These are phyloP conservation scores for Lophiostoma macrostomum DNA, from an alignment of 495 filamentous ascomycete genomes.

Conservation along the genomic window DNA sequence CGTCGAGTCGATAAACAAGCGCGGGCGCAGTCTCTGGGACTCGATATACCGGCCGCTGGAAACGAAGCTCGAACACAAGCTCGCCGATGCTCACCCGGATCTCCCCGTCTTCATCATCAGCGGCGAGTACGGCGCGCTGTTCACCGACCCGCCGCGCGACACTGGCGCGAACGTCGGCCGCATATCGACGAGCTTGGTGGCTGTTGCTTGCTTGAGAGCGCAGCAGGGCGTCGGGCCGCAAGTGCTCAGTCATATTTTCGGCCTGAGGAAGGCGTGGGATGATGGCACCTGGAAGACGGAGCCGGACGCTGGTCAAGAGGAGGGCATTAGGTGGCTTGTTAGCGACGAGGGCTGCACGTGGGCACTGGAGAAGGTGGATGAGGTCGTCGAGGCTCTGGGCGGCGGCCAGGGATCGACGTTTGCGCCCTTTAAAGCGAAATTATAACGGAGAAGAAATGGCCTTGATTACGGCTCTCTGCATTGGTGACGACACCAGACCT, in stretches of 20 bases:
- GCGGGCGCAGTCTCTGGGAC: slow-evolving; percentile 64
- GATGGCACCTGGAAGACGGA: slow-evolving; percentile 53
- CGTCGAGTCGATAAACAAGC: slow-evolving; percentile 49
- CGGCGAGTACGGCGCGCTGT: slow-evolving; percentile 64
- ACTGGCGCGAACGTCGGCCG: slow-evolving; percentile 55
- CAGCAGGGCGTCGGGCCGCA: slow-evolving; percentile 78
- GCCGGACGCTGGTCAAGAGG: slow-evolving; percentile 50
- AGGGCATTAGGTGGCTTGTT: slow-evolving; percentile 62
- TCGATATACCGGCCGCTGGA: slow-evolving; percentile 71
- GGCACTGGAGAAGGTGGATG: slow-evolving; percentile 67
- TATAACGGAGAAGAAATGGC: no score
- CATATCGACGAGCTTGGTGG: slow-evolving; percentile 64
- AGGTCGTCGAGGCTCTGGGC: slow-evolving; percentile 62
- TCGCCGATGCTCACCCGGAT: slow-evolving; percentile 70
- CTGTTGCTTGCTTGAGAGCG: slow-evolving; percentile 65
- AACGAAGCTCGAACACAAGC: slow-evolving; percentile 61
- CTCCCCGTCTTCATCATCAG: slow-evolving; percentile 73
- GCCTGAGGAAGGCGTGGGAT: slow-evolving; percentile 66
- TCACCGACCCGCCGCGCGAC: slow-evolving; percentile 56
- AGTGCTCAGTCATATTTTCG: slow-evolving; percentile 72
- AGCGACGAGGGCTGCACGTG: slow-evolving; percentile 70
- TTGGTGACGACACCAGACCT: no score
- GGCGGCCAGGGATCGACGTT: slow-evolving; percentile 48
- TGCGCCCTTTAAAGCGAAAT: slow-evolving; percentile 25
- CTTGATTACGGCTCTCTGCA: no score